Evolutionary conservation across 345 rosid species (phyloP).

Genomic region (Euphorbia tirucalli): DNA sequence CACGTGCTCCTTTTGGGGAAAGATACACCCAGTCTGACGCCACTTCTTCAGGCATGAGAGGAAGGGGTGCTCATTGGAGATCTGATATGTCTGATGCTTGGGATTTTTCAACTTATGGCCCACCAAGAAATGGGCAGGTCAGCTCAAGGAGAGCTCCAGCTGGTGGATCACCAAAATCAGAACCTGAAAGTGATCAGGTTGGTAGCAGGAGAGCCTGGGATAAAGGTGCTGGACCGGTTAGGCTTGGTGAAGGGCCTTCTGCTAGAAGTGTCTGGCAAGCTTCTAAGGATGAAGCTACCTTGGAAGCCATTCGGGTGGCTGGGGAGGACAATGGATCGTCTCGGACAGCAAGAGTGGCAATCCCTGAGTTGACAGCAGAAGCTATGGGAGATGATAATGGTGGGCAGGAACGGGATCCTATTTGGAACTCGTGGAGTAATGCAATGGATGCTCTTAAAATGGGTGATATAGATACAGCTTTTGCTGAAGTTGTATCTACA

Average conservation of each 20-base stretch:
- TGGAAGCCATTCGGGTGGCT: conserved; percentile 98
- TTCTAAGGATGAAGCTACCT: conserved; percentile 97
- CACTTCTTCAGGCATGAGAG: conserved; percentile 50
- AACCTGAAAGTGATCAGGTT: conserved; percentile 63
- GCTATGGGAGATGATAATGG: conserved; percentile 72
- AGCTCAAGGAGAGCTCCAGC: conserved; percentile 59
- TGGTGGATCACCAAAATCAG: conserved; percentile 67
- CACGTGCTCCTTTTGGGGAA: conserved; percentile 68
- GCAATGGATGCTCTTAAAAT: conserved; percentile 91
- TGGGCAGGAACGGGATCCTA: conserved; percentile 68
- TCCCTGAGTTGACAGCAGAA: conserved; percentile 80
- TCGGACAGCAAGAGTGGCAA: conserved; percentile 56
- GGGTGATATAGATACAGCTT: conserved; percentile 89
- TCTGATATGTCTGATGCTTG: conserved; percentile 68
- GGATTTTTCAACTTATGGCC: conserved; percentile 62
- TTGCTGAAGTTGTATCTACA: conserved; percentile 69
- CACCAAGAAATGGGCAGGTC: conserved; percentile 70
- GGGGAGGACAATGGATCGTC: conserved; percentile 77
- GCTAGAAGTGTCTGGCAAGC: conserved; percentile 99
- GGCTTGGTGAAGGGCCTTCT: conserved; percentile 97
- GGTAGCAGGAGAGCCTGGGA: conserved; percentile 88
- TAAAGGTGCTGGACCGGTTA: conserved; percentile 61
- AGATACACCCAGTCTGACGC: conserved; percentile 74
- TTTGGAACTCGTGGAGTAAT: conserved; percentile 89
- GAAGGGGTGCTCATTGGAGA: conserved; percentile 75